Evolutionary conservation across 2,329 filamentous ascomycete species (phyloP).

Genomic region (Dactylellina parvicollis): DNA sequence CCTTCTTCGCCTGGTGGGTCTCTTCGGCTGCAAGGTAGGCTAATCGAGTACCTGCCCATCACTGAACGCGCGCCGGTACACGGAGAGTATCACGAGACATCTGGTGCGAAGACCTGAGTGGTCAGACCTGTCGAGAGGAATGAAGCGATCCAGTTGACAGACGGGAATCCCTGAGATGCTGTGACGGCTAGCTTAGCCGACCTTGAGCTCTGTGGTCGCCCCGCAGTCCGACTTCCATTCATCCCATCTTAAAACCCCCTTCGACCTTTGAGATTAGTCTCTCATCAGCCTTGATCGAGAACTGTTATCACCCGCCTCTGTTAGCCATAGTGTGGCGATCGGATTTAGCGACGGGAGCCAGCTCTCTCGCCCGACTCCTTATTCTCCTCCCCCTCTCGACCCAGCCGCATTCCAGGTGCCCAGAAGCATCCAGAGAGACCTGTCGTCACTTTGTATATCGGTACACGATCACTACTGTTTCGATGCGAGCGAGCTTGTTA

Average conservation of each 20-base stretch:
- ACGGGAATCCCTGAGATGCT: slow-evolving; percentile 12
- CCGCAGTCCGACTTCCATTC: slow-evolving; percentile 24
- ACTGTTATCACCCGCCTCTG: background rate
- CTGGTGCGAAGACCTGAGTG: slow-evolving; percentile 5
- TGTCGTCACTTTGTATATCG: background rate
- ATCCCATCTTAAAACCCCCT: slow-evolving; percentile 22
- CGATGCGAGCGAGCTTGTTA: background rate
- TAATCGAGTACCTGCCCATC: background rate
- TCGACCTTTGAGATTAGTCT: slow-evolving; percentile 10
- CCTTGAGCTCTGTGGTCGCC: slow-evolving; percentile 5
- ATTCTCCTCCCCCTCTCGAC: background rate
- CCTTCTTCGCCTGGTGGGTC: background rate
- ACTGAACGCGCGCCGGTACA: slow-evolving; percentile 32
- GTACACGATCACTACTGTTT: background rate
- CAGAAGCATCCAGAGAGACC: background rate
- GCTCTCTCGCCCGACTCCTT: background rate
- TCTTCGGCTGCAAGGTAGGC: background rate
- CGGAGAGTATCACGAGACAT: slow-evolving; percentile 48
- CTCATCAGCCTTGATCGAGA: background rate
- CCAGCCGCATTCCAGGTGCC: slow-evolving; percentile 1
- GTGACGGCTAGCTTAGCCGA: slow-evolving; percentile 35
- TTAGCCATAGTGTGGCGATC: slow-evolving; percentile 10
- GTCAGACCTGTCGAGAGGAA: slow-evolving; percentile 2
- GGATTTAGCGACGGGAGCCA: background rate
- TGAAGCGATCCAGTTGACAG: slow-evolving; percentile 6